Evolutionary conservation across 768 basidiomycete genomes (phyloP).

Genomic region (Trametes sanguinea): DNA sequence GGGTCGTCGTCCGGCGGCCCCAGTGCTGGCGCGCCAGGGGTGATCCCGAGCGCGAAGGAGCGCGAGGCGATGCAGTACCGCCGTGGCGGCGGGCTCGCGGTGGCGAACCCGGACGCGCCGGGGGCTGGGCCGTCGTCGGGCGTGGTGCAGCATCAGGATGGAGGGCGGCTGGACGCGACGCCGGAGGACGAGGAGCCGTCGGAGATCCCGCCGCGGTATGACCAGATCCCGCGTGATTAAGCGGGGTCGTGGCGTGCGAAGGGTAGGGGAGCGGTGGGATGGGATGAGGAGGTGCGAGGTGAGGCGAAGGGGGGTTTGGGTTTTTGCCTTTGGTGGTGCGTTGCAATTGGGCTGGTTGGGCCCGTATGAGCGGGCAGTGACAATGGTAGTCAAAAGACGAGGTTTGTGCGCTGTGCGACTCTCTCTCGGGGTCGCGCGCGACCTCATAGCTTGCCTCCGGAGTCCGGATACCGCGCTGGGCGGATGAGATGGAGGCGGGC

Average conservation of each 20-base stretch:
- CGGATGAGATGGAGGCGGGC: background rate
- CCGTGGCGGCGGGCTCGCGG: constrained; percentile 23
- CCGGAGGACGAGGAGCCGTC: constrained; percentile 20
- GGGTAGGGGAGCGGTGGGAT: background rate
- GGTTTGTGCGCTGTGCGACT: too few species aligned
- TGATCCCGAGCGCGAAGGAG: constrained; percentile 33
- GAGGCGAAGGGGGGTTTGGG: background rate
- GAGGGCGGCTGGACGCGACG: constrained; percentile 28
- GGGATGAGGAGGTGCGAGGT: too few species aligned
- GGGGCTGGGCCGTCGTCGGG: constrained; percentile 10
- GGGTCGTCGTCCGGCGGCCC: constrained; percentile 7
- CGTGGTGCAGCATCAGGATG: constrained; percentile 35
- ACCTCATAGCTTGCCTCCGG: background rate
- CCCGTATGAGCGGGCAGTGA: background rate
- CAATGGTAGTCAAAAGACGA: background rate
- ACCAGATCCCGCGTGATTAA: constrained; percentile 31
- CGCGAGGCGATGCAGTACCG: constrained; percentile 29
- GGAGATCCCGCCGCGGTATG: constrained; percentile 37
- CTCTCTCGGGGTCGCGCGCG: too few species aligned
- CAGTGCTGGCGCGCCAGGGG: background rate
- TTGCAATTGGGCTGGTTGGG: background rate
- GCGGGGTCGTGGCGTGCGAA: too few species aligned
- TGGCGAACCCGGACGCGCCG: constrained; percentile 28
- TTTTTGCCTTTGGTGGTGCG: background rate
- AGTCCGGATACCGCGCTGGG: background rate